Evolutionary conservation across 805 yeast genomes (phyloP).

Genomic region (Nakazawaea ernobii): DNA sequence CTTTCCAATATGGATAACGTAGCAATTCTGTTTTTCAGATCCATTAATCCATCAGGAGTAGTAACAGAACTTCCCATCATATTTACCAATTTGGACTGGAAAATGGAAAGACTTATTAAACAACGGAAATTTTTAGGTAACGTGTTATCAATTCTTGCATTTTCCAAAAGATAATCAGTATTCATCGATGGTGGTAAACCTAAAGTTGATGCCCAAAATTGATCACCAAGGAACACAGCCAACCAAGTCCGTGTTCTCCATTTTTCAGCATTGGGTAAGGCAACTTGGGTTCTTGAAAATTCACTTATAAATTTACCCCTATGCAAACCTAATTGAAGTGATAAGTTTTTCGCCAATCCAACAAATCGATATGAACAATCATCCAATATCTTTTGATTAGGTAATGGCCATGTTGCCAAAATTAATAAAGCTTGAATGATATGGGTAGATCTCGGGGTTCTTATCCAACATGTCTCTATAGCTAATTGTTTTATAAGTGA

Average conservation of each 20-base stretch:
- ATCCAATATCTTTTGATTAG: conserved; percentile 86
- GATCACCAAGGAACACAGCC: conserved; percentile 81
- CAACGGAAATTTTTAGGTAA: conserved; percentile 71
- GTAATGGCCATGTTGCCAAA: conserved; percentile 88
- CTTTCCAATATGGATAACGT: conserved; percentile 71
- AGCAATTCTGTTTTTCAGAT: conserved; percentile 76
- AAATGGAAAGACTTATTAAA: conserved; percentile 66
- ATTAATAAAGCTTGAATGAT: conserved; percentile 85
- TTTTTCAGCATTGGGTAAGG: conserved; percentile 82
- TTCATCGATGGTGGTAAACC: conserved; percentile 86
- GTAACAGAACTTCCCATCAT: conserved; percentile 85
- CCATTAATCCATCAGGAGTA: conserved; percentile 84
- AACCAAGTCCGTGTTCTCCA: conserved; percentile 96
- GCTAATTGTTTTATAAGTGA: conserved; percentile 80
- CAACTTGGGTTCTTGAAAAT: conserved; percentile 83
- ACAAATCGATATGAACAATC: conserved; percentile 88
- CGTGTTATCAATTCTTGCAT: conserved; percentile 59
- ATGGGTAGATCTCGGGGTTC: conserved; percentile 91
- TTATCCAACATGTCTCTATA: conserved; percentile 86
- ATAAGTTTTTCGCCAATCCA: conserved; percentile 78
- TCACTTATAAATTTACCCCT: conserved; percentile 89
- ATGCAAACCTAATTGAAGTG: conserved; percentile 84
- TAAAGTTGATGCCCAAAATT: conserved; percentile 81
- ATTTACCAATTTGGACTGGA: conserved; percentile 76
- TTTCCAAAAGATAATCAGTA: conserved; percentile 76